These are phyloP conservation scores for Eleusine indica DNA, from an alignment of 176 grass and related monocot genomes.

Conservation along the genomic window DNA sequence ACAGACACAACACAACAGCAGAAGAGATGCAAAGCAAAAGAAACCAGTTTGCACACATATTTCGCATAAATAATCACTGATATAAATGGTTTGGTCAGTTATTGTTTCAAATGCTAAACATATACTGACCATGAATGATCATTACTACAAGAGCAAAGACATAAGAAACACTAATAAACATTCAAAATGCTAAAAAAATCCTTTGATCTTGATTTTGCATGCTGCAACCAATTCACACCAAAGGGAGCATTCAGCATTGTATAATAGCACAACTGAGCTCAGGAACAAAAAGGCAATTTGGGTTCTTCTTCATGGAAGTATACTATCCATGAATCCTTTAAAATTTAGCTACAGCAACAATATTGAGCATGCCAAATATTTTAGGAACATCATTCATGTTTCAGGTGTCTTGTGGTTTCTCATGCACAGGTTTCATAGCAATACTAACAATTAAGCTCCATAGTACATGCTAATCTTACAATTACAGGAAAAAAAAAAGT, in stretches of 20 bases:
- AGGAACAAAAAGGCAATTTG: background rate
- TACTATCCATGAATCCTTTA: background rate
- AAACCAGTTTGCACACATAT: background rate
- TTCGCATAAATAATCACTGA: background rate
- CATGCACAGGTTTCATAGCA: background rate
- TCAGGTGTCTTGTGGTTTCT: background rate
- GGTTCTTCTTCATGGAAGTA: background rate
- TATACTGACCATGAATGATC: background rate
- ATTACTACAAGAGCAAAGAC: background rate
- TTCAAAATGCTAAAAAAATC: background rate
- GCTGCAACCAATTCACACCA: background rate
- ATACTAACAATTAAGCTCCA: too few relatives aligned
- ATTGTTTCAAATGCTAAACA: too few relatives aligned
- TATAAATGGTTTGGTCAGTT: too few relatives aligned
- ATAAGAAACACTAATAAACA: background rate
- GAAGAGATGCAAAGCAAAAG: background rate
- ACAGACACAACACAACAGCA: too few relatives aligned
- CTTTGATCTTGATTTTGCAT: background rate
- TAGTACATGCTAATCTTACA: background rate
- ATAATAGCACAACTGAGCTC: background rate
- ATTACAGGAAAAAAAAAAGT: background rate
- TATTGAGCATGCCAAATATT: background rate
- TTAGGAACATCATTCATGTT: background rate
- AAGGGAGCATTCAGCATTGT: background rate
- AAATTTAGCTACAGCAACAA: background rate